Percentiles rank a stretch among this genome's conserved stretches.
These are phyloP conservation scores for Globisporangium okanoganense DNA, from an alignment of 352 stramenopile genomes.

Conservation along the genomic window DNA sequence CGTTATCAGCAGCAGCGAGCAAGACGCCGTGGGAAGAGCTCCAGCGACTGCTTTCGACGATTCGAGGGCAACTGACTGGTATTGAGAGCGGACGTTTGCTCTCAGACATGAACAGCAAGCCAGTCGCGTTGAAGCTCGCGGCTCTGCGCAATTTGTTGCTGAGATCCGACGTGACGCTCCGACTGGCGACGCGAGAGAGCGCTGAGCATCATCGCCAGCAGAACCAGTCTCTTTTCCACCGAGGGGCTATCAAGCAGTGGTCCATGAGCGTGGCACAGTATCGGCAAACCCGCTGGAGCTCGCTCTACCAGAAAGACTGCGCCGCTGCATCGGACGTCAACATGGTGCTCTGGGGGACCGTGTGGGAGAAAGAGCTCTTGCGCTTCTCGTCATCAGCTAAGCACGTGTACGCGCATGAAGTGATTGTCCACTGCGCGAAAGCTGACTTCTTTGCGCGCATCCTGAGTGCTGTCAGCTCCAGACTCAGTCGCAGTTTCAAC, in stretches of 20 bases:
- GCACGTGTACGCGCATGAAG: constrained; percentile 18
- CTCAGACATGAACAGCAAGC: neutral
- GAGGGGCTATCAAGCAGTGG: neutral
- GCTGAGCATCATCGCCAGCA: neutral
- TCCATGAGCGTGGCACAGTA: neutral
- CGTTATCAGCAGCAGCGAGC: too few relatives aligned
- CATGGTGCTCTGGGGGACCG: constrained; percentile 24
- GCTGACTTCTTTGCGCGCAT: constrained; percentile 23
- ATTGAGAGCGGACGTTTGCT: neutral
- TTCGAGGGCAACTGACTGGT: neutral
- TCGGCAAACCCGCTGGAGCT: constrained; percentile 7
- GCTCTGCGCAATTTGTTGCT: constrained; percentile 9
- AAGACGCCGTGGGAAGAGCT: constrained; percentile 6
- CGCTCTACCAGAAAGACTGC: neutral
- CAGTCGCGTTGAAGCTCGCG: neutral
- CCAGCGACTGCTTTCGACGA: neutral
- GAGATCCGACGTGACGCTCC: constrained; percentile 8
- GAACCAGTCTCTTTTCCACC: neutral
- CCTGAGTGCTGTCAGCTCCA: neutral
- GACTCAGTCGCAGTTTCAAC: neutral
- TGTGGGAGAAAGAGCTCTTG: constrained; percentile 33
- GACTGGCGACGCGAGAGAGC: neutral
- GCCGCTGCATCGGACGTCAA: neutral
- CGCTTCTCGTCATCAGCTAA: constrained; percentile 6
- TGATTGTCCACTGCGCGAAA: constrained; percentile 31